Evolutionary conservation across 768 basidiomycete species (phyloP).

Genomic region (Leucogyrophana mollusca): DNA sequence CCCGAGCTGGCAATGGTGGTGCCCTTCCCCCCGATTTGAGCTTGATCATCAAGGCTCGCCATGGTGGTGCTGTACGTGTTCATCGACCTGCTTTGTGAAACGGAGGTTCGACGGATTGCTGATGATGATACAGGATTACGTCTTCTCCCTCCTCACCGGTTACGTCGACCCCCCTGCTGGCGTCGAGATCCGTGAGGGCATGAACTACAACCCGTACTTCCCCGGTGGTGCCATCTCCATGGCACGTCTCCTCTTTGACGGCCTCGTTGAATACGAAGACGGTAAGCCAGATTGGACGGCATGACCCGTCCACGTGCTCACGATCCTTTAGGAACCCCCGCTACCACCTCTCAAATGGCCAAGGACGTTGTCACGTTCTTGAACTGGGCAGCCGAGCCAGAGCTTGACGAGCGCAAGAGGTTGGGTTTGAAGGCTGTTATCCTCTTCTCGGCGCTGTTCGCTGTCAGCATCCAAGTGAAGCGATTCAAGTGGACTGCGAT

Average conservation of each 20-base stretch:
- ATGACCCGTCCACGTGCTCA: background rate
- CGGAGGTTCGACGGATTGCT: constrained; percentile 5
- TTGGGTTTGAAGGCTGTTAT: constrained; percentile 95
- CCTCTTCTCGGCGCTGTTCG: constrained; percentile 82
- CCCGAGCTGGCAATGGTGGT: constrained; percentile 90
- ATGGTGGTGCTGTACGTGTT: constrained; percentile 84
- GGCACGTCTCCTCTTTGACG: constrained; percentile 96
- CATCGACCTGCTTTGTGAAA: background rate
- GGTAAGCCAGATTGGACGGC: constrained; percentile 43
- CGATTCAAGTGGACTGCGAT: constrained; percentile 92
- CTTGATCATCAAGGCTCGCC: constrained; percentile 96
- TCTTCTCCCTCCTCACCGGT: constrained; percentile 95
- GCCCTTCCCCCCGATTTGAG: constrained; percentile 97
- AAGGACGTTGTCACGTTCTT: constrained; percentile 97
- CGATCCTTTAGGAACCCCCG: constrained; percentile 71
- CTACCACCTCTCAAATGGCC: constrained; percentile 98
- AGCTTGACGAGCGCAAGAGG: constrained; percentile 97
- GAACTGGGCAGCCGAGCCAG: constrained; percentile 96
- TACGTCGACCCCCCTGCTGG: constrained; percentile 96
- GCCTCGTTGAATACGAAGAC: constrained; percentile 94
- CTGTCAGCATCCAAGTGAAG: constrained; percentile 85
- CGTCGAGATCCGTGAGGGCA: constrained; percentile 91
- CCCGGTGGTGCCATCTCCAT: constrained; percentile 98
- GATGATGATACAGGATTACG: constrained; percentile 72
- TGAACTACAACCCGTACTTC: constrained; percentile 99